Conservation (phyloP, 805 yeast species). For the Geotrichum ghanense region DNA sequence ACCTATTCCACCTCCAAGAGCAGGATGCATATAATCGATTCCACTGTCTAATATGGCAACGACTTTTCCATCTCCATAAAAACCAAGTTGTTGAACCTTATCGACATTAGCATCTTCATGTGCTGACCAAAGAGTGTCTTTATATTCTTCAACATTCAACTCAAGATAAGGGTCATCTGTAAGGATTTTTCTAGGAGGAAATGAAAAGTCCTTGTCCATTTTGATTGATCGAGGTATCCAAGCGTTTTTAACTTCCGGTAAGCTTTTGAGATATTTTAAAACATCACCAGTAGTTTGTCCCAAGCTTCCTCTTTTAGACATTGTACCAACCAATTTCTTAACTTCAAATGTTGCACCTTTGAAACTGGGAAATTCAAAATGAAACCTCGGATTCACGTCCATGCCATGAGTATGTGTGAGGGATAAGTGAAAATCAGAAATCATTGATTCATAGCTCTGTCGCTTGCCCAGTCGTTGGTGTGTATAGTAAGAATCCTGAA, state of each 20-base stretch:
- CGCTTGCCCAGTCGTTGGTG: not conserved
- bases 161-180: too few relatives aligned
- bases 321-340: not conserved
- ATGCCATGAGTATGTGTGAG: not conserved
- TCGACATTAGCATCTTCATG: conserved; percentile 16
- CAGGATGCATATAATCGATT: conserved; percentile 8
- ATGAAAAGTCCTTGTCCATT: not conserved
- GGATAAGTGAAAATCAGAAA: not conserved
- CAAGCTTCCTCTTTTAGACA: not conserved
- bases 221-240: not conserved
- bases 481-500: not conserved
- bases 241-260: not conserved
- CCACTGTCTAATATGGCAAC: conserved; percentile 9
- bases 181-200: too few relatives aligned
- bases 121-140: conserved; percentile 10
- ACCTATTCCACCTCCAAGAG: conserved; percentile 18
- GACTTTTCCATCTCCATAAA: conserved; percentile 10
- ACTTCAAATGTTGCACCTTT: not conserved
- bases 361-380: not conserved
- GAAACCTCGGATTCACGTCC: not conserved
- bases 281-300: not conserved
- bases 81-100: conserved; percentile 10
- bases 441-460: not conserved
- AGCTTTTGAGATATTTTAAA: not conserved
- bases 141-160: not conserved